Base-by-base conservation (phyloP, 306 rosid species). In the Neltuma alba region DNA sequence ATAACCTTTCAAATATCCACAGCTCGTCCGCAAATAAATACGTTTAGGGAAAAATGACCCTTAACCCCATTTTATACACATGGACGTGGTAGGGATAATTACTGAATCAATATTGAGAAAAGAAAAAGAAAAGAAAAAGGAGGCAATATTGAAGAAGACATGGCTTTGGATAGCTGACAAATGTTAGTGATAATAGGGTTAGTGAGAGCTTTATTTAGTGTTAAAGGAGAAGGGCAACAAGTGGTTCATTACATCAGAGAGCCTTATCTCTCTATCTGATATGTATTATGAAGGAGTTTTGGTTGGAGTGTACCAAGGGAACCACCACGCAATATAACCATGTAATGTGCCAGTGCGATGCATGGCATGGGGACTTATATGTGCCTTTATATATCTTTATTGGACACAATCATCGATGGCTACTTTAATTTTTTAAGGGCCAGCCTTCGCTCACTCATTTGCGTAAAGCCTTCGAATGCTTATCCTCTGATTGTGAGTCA, bases 381-480 rank as follows among this genome's bases (percentile, higher is more conserved):
- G 27, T 6, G 30, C 47, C 47, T 18, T 9, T 65, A 21, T 18
- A 75, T 80, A 74, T 74, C 68, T 77, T 62, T n/a, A n/a, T n/a
- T 70, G 42, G 57, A 77, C 54, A 72, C 70, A 72, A 86, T 86
- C 77, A 79, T 54, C 30, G 1, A 52, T 48, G 65, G 68, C 72
- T 33, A 60, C 79, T 73, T n/a, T n/a, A n/a, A n/a, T n/a, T n/a
- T n/a, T 86, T 77, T 65, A n/a, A 58, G 78, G 55, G 63, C 20
- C 16, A 73, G 54, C 30, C 48, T 62, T 79, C 79, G 34, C 52
- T 82, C 84, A 45, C 66, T 40, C 41, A 83, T 77, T 31, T 83
- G 70, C 87, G 89, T 83, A 81, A 70, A 63, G 77, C 83, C 81
- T 13, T 78, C 38, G 9, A 78, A 86, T 86, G 78, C 85, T 83